Base-by-base conservation (phyloP, 169 alveolate genomes). In the Babesia ovata region DNA sequence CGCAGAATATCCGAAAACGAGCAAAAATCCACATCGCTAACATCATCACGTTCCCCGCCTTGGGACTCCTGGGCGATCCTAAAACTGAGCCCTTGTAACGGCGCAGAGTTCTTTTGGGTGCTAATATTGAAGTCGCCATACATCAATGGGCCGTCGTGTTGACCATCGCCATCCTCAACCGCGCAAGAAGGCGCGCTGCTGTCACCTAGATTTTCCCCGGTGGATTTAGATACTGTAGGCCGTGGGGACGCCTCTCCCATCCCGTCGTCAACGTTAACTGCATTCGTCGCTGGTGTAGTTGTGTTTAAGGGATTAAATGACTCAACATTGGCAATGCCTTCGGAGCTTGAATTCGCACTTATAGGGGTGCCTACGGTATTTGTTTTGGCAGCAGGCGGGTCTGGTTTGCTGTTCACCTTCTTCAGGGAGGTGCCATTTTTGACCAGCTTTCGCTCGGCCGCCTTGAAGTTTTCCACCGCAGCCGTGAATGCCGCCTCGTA, bases 1-100 rank as follows among this genome's bases (percentile, higher is more conserved):
- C 77, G 75, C 63, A 81, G 54, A 28, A 75, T 52, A 1, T 14
- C 19, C 14, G 57, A 4, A 66, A 67, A 54, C 54, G 67, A 67
- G 9, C 16, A 22, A 8, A 1, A 16, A 21, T 54, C 65, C 22
- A 7, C 49, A 11, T 22, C 65, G 3, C 4, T 53, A 13, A 4
- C 74, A 14, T 36, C 11, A 6, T 33, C 6, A 33, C 2, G 39
- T 33, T 33, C 39, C 10, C 39, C 39, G 2, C 39, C 39, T 33
- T 33, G 2, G 13, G 42, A 33, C 10, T 33, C 0, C 19, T 24
- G 19, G 10, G 65, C 21, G 36, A 22, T 53, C 22, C 42, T 56
- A 19, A 12, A n/a, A 12, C 22, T 22, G 22, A 28, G 61, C 17
- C 61, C 36, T 11, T 10, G 2, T 11, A 29, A 3, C 17, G 29